phyloP scores from a whole-genome alignment of 2,329 filamentous ascomycete genomes.

The Cladophialophora carrionii region DNA sequence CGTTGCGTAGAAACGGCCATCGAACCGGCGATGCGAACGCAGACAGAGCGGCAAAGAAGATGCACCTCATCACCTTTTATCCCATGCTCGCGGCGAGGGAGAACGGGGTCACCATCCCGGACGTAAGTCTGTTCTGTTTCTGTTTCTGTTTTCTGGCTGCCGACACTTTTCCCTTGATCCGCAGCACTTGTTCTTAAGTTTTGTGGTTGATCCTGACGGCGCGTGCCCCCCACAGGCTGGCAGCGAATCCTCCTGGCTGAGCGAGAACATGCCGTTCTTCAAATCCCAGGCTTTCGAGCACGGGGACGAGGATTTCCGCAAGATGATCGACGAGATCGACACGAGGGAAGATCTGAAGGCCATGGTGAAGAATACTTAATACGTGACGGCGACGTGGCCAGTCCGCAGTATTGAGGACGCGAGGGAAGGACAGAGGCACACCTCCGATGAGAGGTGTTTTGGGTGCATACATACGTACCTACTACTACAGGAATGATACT shows the following conservation, averaged over 20 bases:
- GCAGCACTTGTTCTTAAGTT: not conserved
- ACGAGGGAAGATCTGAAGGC: slow-evolving; percentile 27
- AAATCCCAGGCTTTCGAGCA: slow-evolving; percentile 28
- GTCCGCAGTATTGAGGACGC: not conserved
- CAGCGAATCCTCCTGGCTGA: slow-evolving; percentile 33
- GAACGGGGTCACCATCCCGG: slow-evolving; percentile 34
- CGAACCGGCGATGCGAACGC: slow-evolving; percentile 2
- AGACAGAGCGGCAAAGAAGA: slow-evolving; percentile 26
- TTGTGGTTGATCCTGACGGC: not conserved
- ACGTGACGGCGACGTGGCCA: not conserved
- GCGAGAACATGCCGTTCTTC: slow-evolving; percentile 35
- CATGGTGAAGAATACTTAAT: not conserved
- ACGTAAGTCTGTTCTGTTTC: slow-evolving; percentile 26
- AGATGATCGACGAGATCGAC: slow-evolving; percentile 31
- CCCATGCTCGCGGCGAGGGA: slow-evolving; percentile 34
- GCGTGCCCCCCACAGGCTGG: slow-evolving; percentile 27
- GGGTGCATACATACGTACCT: not conserved
- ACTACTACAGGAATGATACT: no score
- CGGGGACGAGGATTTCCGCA: slow-evolving; percentile 27
- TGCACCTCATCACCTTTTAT: slow-evolving; percentile 32
- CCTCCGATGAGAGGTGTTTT: not conserved
- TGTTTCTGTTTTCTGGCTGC: no score
- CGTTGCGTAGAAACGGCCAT: not conserved
- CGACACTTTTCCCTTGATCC: not conserved
- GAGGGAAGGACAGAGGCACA: not conserved